Percentiles rank a stretch among this genome's conserved stretches.
Conservation (phyloP, 2,329 filamentous ascomycete genomes). For the Diaporthe sp. region DNA sequence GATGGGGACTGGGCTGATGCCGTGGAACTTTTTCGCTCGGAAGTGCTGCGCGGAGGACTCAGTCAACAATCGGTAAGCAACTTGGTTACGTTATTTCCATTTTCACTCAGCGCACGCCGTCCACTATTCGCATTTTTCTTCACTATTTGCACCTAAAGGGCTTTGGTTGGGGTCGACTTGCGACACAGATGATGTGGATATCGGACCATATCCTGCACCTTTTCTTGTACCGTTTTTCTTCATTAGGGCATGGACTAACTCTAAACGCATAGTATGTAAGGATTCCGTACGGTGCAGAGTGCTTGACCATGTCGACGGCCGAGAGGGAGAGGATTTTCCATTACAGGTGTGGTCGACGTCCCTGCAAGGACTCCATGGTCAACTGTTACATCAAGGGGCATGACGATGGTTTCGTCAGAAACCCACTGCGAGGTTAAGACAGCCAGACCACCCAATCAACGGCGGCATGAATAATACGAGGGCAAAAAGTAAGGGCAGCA, state of each 20-base stretch:
- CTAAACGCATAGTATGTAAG: neutral
- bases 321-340: neutral
- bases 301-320: neutral
- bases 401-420: neutral
- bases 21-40: neutral
- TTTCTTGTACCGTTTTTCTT: too few relatives aligned
- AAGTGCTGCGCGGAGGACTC: neutral
- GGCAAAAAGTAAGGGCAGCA: neutral
- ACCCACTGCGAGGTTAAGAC: neutral
- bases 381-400: slow-evolving; percentile 22
- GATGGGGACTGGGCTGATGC: slow-evolving; percentile 7
- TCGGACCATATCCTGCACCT: neutral
- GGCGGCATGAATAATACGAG: neutral
- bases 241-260: neutral
- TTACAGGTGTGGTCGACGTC: neutral
- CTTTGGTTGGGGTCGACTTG: neutral
- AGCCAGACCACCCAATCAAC: neutral
- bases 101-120: too few relatives aligned
- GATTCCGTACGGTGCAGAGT: neutral
- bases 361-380: slow-evolving; percentile 1
- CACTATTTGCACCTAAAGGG: neutral
- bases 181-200: neutral
- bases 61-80: slow-evolving; percentile 12
- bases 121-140: neutral
- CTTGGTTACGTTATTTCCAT: neutral